phyloP scores from a whole-genome alignment of 1,139 yeast species.

The Hyphopichia buzzinii region DNA sequence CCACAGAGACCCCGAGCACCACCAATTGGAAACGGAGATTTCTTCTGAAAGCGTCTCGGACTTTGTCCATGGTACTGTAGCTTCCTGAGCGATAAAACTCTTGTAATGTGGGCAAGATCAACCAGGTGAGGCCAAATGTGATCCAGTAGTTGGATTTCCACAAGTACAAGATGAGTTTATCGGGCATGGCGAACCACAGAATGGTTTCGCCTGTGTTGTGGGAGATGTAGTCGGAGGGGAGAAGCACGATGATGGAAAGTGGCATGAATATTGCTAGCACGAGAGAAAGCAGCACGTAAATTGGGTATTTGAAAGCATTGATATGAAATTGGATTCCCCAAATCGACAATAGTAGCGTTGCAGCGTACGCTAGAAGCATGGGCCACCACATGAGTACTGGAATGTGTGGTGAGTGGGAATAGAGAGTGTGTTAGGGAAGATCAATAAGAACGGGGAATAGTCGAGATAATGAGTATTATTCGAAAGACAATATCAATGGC shows the following conservation, averaged over 20 bases:
- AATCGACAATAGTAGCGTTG: slow-evolving; percentile 29
- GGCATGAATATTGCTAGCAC: slow-evolving; percentile 45
- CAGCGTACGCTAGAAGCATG: slow-evolving; percentile 25
- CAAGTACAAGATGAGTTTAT: slow-evolving; percentile 47
- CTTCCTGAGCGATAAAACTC: slow-evolving; percentile 74
- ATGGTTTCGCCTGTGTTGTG: slow-evolving; percentile 22
- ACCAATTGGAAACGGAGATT: slow-evolving; percentile 62
- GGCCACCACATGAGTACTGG: slow-evolving; percentile 38
- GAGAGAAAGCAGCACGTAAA: slow-evolving; percentile 32
- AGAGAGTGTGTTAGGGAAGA: no score
- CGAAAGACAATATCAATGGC: no score
- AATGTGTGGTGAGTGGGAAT: no score
- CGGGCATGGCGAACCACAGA: slow-evolving; percentile 31
- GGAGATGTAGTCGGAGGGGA: slow-evolving; percentile 43
- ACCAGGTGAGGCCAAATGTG: slow-evolving; percentile 75
- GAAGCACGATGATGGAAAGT: slow-evolving; percentile 36
- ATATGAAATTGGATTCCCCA: slow-evolving; percentile 39
- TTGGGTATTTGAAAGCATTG: slow-evolving; percentile 35
- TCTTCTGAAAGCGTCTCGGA: slow-evolving; percentile 56
- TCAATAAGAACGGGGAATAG: no score
- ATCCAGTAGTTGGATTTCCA: slow-evolving; percentile 84
- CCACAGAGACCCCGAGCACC: slow-evolving; percentile 50
- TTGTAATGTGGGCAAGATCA: slow-evolving; percentile 66
- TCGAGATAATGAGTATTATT: no score
- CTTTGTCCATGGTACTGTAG: slow-evolving; percentile 41